Conservation (phyloP, 2,329 filamentous ascomycete genomes). For the Periconia sp. region DNA sequence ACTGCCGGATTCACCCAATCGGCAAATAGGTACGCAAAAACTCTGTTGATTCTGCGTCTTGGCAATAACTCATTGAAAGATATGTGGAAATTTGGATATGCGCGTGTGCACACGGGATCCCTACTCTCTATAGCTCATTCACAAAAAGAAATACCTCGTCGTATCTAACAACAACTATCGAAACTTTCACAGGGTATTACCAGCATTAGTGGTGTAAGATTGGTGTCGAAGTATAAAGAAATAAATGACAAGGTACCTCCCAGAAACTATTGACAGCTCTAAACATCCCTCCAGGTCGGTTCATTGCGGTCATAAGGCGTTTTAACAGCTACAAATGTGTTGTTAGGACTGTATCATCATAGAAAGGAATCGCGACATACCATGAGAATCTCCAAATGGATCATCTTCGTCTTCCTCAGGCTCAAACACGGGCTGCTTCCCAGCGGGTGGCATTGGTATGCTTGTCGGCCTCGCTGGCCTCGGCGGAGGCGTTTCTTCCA, state of each 20-base stretch:
- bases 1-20: too few species aligned
- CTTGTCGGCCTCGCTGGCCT: conserved; percentile 52
- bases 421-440: conserved; percentile 45
- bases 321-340: conserved; percentile 49
- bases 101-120: not conserved
- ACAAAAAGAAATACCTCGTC: not conserved
- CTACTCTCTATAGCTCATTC: not conserved
- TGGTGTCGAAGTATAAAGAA: not conserved
- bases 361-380: conserved; percentile 13
- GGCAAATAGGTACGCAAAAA: too few species aligned
- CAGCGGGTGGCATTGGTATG: conserved; percentile 40
- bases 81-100: not conserved
- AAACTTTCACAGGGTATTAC: not conserved
- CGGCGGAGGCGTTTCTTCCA: conserved; percentile 49
- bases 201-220: not conserved
- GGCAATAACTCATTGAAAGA: too few species aligned
- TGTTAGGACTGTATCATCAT: conserved; percentile 6
- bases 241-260: not conserved
- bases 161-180: not conserved
- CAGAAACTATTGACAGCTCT: conserved; percentile 3
- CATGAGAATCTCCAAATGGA: conserved; percentile 84
- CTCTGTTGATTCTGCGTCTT: too few species aligned
- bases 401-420: conserved; percentile 66
- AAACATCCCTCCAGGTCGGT: conserved; percentile 46
- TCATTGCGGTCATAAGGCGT: conserved; percentile 48